Percentiles rank a stretch among this genome's conserved stretches.
phyloP scores from a whole-genome alignment of 257 asterid species.

The Coffea canephora region DNA sequence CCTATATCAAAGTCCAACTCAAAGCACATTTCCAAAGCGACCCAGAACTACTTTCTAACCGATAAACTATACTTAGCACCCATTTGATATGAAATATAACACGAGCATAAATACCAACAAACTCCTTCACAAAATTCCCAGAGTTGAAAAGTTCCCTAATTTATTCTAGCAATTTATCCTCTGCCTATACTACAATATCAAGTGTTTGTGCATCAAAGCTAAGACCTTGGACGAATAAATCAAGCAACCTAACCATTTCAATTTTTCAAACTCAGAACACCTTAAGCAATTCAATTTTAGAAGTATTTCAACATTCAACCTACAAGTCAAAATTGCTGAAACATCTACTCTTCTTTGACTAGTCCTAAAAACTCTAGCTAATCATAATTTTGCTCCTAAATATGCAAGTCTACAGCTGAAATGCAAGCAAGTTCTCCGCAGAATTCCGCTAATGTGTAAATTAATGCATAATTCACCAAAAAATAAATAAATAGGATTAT shows the following conservation, averaged over 20 bases:
- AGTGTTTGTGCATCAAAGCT: neutral
- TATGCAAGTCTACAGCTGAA: neutral
- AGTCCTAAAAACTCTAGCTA: neutral
- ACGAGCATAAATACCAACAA: neutral
- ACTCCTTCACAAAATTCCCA: neutral
- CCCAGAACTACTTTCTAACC: neutral
- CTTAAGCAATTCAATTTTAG: neutral
- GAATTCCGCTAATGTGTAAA: neutral
- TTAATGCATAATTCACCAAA: neutral
- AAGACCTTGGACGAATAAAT: neutral
- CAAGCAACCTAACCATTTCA: neutral
- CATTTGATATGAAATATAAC: neutral
- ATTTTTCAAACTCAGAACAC: neutral
- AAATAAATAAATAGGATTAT: neutral
- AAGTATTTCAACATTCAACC: neutral
- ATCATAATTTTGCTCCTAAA: neutral
- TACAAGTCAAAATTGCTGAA: neutral
- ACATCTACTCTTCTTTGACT: neutral
- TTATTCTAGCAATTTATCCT: too few relatives aligned
- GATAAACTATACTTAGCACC: neutral
- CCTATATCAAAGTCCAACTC: neutral
- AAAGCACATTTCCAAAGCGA: neutral
- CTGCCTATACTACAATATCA: neutral
- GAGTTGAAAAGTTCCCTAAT: neutral
- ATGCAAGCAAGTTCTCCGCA: neutral